Conservation (phyloP, 1,139 yeast species). For the Wickerhamomyces sp. region DNA sequence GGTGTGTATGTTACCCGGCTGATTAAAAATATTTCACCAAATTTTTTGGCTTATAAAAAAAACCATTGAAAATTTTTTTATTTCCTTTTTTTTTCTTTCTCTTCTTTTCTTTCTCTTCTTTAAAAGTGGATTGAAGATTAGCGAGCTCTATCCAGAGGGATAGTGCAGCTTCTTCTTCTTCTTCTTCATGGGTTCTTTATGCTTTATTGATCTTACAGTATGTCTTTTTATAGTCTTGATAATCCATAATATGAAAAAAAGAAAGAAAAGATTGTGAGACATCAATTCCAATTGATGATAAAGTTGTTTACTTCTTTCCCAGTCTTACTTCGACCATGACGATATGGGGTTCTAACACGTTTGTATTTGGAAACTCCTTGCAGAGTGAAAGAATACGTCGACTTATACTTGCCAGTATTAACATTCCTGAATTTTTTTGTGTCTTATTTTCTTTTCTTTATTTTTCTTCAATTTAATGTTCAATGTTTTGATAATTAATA, state of each 20-base stretch:
- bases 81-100: not conserved
- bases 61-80: not conserved
- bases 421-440: constrained; percentile 39
- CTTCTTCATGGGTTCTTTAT: no score
- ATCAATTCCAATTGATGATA: constrained; percentile 30
- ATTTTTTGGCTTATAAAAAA: not conserved
- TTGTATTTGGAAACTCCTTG: constrained; percentile 16
- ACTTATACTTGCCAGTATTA: constrained; percentile 87
- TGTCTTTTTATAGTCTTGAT: no score
- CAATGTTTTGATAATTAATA: no score
- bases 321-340: constrained; percentile 90
- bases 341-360: constrained; percentile 57
- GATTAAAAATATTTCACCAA: not conserved
- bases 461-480: no score
- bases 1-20: not conserved
- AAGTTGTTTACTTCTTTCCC: constrained; percentile 69
- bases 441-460: not conserved
- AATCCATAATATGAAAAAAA: no score
- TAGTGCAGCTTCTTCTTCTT: no score
- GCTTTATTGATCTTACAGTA: no score
- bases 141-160: no score
- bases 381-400: constrained; percentile 22
- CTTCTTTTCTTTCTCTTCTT: not conserved
- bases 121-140: not conserved
- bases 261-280: no score